Base-by-base conservation (phyloP, 305 asterid species). In the Fraxinus paxiana region DNA sequence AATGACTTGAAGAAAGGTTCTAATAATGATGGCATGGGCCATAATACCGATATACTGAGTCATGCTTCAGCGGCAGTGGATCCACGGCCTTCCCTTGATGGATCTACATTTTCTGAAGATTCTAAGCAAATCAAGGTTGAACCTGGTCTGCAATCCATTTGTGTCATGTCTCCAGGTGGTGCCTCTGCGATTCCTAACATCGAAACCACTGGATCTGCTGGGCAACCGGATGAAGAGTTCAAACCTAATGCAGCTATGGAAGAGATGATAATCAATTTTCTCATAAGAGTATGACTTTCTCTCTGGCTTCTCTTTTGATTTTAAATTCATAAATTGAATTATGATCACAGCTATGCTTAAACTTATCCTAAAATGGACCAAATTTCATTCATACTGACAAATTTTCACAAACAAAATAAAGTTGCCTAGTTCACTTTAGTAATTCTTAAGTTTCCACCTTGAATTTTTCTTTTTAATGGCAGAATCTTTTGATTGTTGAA, bases 171-270 rank as follows among this genome's bases (percentile, higher is more conserved):
- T 75, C 98, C 99, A 84, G 98, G 98, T 56, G 98, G 97, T 65
- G 88, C 97, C 74, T 89, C 99, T 77, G 93, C 98, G 30, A 94
- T 93, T 82, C 93, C 99, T 83, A 96, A 88, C 84, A 90, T 96
- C 56, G 98, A 91, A 86, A 96, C 97, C 74, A 97, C 97, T 69
- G 98, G 99, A 73, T 92, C 98, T 80, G 84, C 92, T 22, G 98
- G 94, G 83, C 99, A 92, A 88, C 94, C 98, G 69, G 99, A 96
- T 90, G 99, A 96, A 86, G 99, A 96, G 82, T 96, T 96, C 87
- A 96, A 96, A 90, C 99, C 99, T 80, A 96, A 96, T 87, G 99
- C 99, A 5, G 99, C 99, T 76, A 96, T 96, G 99, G 99, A 96
- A 88, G 99, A 96, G 89, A 96, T 96, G 99, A 96, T 96, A 61